A percentile compares a stretch with the other conserved stretches of the same genome.
Evolutionary conservation across 306 rosid genomes (phyloP).

Genomic region (Vicia faba): DNA sequence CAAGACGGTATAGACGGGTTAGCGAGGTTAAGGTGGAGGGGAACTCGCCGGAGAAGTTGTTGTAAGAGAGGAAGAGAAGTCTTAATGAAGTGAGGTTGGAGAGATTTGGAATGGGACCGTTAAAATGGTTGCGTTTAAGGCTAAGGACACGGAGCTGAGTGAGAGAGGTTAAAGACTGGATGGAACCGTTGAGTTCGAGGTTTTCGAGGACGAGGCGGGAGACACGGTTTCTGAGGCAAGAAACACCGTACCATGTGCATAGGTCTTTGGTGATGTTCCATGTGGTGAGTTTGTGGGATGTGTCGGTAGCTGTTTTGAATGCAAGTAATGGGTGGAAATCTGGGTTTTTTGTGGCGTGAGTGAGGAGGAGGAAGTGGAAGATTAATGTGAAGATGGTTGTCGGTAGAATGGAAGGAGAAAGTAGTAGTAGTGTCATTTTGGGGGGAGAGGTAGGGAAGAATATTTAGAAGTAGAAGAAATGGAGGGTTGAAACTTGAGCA

Average conservation of each 20-base stretch:
- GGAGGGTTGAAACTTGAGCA: background rate
- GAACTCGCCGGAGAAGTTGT: constrained; percentile 62
- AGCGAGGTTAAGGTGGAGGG: constrained; percentile 54
- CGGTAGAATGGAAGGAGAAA: constrained; percentile 17
- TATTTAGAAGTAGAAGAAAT: background rate
- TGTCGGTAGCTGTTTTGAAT: constrained; percentile 62
- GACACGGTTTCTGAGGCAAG: constrained; percentile 63
- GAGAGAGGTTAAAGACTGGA: constrained; percentile 49
- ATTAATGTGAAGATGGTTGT: constrained; percentile 26
- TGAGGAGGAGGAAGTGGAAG: background rate
- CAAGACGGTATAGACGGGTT: constrained; percentile 73
- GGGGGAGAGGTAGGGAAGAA: background rate
- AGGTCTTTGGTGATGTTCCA: constrained; percentile 69
- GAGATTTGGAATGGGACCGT: constrained; percentile 64
- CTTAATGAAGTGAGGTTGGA: constrained; percentile 62
- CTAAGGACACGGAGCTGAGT: constrained; percentile 76
- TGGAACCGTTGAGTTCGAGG: constrained; percentile 61
- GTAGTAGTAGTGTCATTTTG: background rate
- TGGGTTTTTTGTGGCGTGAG: constrained; percentile 34
- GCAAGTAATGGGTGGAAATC: constrained; percentile 59
- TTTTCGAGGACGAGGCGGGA: constrained; percentile 68
- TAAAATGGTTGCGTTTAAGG: constrained; percentile 68
- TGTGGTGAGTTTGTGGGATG: constrained; percentile 47
- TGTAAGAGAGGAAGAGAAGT: constrained; percentile 68
- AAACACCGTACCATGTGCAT: constrained; percentile 66